Evolutionary conservation across 208 protist genomes (phyloP), one percentile per base, ranked within the genome.

Genomic region (Acanthamoeba lenticulata): DNA sequence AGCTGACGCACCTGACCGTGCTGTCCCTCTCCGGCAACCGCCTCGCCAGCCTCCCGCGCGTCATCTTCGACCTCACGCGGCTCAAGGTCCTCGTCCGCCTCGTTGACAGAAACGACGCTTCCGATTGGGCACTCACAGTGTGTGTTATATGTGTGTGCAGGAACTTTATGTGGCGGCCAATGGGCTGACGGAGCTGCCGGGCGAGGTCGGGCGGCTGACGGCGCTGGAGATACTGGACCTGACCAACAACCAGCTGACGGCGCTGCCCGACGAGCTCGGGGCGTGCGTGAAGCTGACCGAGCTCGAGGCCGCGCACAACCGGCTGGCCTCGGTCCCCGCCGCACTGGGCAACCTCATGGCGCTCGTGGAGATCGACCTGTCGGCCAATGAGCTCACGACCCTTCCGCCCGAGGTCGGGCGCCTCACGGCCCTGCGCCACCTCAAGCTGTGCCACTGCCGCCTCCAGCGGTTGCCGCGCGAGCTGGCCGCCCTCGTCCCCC

Each of bases 151-250:
- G 5, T 11, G 4, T n/a, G 27, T 6, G 17, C 40, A 90, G 65
- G 60, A 93, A 55, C 60, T 93, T 19, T 93, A 93, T 45, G 32
- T 93, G 17, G 52, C 88, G 7, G 88, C 62, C 4, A 93, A 93
- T 40, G 36, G 29, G 27, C 44, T 93, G 44, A 60, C 5, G 29
- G 89, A 81, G 69, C 62, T 93, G 36, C 89, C 89, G 44, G n/a
- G 1, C 29, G 62, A 81, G 7, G 42, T 93, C 6, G 88, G 65
- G 36, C 57, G 36, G 40, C 40, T 93, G 24, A 42, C 67, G 6
- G 52, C 40, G 15, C 89, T 93, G 13, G 60, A 93, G 47, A 79
- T 93, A 42, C 47, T 93, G 36, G 88, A 93, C 44, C 44, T 93
- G n/a, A 79, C 88, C 6, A 49, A 32, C 62, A 93, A 93, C 44